Evolutionary conservation across 495 filamentous ascomycete species (phyloP).

Genomic region (Daldinia decipiens): DNA sequence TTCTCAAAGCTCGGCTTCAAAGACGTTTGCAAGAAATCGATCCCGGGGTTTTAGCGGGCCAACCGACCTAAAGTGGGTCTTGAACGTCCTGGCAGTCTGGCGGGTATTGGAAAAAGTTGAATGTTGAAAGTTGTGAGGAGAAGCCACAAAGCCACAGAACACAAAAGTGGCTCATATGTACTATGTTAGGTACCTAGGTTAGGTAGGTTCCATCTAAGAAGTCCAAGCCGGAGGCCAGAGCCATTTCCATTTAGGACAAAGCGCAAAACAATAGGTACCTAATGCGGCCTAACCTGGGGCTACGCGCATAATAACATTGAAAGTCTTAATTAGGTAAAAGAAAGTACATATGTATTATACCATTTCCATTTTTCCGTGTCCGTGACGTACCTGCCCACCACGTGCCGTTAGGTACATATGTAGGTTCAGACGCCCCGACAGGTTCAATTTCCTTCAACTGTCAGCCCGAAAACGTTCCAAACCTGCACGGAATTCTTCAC

Average conservation of each 20-base stretch:
- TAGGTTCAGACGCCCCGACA: conserved; percentile 2
- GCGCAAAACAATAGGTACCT: too few relatives aligned
- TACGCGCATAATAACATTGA: background rate
- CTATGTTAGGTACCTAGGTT: too few relatives aligned
- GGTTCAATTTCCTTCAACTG: conserved; percentile 1
- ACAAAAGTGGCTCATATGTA: background rate
- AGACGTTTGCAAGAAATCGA: conserved; percentile 47
- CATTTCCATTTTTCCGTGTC: background rate
- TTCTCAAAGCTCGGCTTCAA: conserved; percentile 35
- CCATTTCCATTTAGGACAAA: background rate
- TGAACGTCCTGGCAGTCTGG: too few relatives aligned
- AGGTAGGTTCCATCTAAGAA: too few relatives aligned
- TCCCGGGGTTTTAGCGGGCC: conserved; percentile 39
- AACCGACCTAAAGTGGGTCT: conserved; percentile 11
- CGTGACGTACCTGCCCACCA: background rate
- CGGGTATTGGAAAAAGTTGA: background rate
- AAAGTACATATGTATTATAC: background rate
- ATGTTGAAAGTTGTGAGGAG: background rate
- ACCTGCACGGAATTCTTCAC: conserved; percentile 4
- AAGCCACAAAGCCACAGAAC: background rate
- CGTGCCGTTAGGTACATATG: conserved; percentile 7
- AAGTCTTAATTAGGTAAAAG: too few relatives aligned
- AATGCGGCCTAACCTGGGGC: background rate
- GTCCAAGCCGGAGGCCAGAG: too few relatives aligned
- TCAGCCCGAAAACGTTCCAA: conserved; percentile 21